These are phyloP conservation scores for Scutellaria baicalensis DNA, from an alignment of 257 asterid species.

Conservation along the genomic window DNA sequence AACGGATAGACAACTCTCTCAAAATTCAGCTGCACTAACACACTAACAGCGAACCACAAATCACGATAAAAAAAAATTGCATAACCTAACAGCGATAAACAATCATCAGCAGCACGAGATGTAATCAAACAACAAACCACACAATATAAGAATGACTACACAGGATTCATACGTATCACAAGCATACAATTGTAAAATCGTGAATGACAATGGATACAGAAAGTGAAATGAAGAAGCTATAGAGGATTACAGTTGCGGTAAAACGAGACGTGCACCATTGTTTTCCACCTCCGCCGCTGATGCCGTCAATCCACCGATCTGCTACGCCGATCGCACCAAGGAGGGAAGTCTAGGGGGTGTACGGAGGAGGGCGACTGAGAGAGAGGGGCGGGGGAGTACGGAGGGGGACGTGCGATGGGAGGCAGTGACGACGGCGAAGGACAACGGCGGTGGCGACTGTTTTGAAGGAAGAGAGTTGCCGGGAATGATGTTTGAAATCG, in stretches of 20 bases:
- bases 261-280: constrained; percentile 52
- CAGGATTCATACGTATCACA: not conserved
- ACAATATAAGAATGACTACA: not conserved
- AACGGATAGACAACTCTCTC: not conserved
- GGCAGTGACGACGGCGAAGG: no score
- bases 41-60: not conserved
- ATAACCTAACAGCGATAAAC: not conserved
- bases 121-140: not conserved
- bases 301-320: constrained; percentile 12
- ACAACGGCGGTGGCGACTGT: no score
- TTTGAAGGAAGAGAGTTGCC: no score
- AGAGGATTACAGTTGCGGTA: constrained; percentile 47
- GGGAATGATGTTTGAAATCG: no score
- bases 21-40: not conserved
- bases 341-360: constrained; percentile 13
- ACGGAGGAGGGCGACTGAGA: no score
- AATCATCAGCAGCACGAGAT: not conserved
- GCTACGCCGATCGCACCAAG: constrained; percentile 15
- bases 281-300: constrained; percentile 15
- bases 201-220: not conserved
- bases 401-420: no score
- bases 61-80: not conserved
- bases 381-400: no score
- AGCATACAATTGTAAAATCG: not conserved
- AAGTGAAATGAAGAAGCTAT: not conserved